A percentile compares a stretch with the other conserved stretches of the same genome.
These are phyloP conservation scores for Trichoderma semiorbis DNA, from an alignment of 2,329 filamentous ascomycete species.

Conservation along the genomic window DNA sequence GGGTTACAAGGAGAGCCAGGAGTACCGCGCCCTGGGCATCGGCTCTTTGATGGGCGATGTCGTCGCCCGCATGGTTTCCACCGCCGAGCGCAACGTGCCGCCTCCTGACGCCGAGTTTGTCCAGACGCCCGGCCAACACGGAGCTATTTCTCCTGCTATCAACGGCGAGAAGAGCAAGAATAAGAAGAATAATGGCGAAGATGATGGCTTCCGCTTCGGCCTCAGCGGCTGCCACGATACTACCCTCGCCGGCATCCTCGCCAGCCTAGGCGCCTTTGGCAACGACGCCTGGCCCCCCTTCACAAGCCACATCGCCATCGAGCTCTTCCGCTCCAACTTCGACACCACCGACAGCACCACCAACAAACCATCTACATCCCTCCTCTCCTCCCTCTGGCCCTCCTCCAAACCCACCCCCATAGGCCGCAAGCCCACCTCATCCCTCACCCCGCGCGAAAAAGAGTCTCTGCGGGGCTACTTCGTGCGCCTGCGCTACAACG, in stretches of 20 bases:
- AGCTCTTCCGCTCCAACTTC: slow-evolving; percentile 68
- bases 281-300: slow-evolving; percentile 81
- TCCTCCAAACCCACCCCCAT: slow-evolving; percentile 44
- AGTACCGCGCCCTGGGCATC: slow-evolving; percentile 88
- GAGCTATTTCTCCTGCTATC: no score
- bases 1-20: slow-evolving; percentile 77
- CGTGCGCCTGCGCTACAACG: slow-evolving; percentile 89
- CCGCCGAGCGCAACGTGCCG: slow-evolving; percentile 48
- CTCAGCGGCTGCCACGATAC: slow-evolving; percentile 91
- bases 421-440: slow-evolving; percentile 55
- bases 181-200: slow-evolving; percentile 16
- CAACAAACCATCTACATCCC: slow-evolving; percentile 19
- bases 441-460: slow-evolving; percentile 57
- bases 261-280: slow-evolving; percentile 75
- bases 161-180: not conserved
- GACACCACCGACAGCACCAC: slow-evolving; percentile 27
- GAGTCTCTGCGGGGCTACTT: slow-evolving; percentile 70
- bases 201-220: slow-evolving; percentile 61
- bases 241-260: slow-evolving; percentile 75
- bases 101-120: slow-evolving; percentile 47
- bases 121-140: slow-evolving; percentile 31
- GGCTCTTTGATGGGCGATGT: slow-evolving; percentile 82
- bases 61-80: slow-evolving; percentile 68
- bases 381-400: slow-evolving; percentile 27
- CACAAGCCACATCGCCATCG: slow-evolving; percentile 86